A percentile compares a stretch with the other conserved stretches of the same genome.
These are phyloP conservation scores for Brassica napus DNA, from an alignment of 345 rosid genomes.

Conservation along the genomic window Da-Ae NC_063443.1:18776501-18777000, in stretches of 20 bases:
- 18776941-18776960: slow-evolving; percentile 66
- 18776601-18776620: slow-evolving; percentile 86
- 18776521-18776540: slow-evolving; percentile 85
- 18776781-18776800: slow-evolving; percentile 68
- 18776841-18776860: slow-evolving; percentile 88
- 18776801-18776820: slow-evolving; percentile 95
- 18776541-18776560: slow-evolving; percentile 73
- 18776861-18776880: slow-evolving; percentile 85
- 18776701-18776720: slow-evolving; percentile 69
- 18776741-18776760: slow-evolving; percentile 67
- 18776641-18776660: slow-evolving; percentile 86
- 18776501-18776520: slow-evolving; percentile 94
- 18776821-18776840: slow-evolving; percentile 92
- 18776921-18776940: slow-evolving; percentile 78
- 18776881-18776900: slow-evolving; percentile 98
- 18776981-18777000: slow-evolving; percentile 55
- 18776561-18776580: slow-evolving; percentile 62
- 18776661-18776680: slow-evolving; percentile 93
- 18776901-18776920: slow-evolving; percentile 91
- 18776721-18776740: slow-evolving; percentile 85
- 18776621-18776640: slow-evolving; percentile 80
- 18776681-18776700: slow-evolving; percentile 87
- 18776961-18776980: slow-evolving; percentile 80
- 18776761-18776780: slow-evolving; percentile 88
- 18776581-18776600: slow-evolving; percentile 77